These are phyloP conservation scores for Penicillium sp. DNA, from an alignment of 2,329 filamentous ascomycete genomes.

Conservation along the genomic window DNA sequence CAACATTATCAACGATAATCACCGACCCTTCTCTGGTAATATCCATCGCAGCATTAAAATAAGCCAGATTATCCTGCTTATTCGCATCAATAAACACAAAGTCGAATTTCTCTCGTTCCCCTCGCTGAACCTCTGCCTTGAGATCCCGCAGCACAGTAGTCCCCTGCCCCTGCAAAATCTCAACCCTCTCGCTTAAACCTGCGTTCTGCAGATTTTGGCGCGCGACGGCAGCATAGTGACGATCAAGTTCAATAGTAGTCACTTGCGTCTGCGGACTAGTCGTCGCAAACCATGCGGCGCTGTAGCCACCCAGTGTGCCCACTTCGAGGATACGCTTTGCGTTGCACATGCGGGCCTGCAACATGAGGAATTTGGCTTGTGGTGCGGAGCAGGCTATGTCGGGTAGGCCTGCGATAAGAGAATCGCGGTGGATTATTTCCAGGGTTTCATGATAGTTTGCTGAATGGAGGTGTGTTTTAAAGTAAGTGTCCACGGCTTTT, in stretches of 20 bases:
- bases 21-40: background rate
- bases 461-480: background rate
- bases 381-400: constrained; percentile 7
- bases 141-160: background rate
- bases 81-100: constrained; percentile 3
- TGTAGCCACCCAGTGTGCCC: constrained; percentile 2
- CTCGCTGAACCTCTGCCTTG: background rate
- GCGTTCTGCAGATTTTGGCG: background rate
- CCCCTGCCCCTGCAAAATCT: background rate
- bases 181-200: background rate
- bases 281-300: background rate
- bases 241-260: background rate
- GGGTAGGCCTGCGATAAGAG: background rate
- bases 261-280: background rate
- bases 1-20: background rate
- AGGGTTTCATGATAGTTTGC: background rate
- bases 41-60: background rate
- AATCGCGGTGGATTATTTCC: background rate
- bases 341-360: constrained; percentile 1
- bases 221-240: background rate
- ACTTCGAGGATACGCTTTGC: constrained; percentile 2
- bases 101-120: background rate
- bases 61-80: constrained; percentile 1
- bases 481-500: background rate
- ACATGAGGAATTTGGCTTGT: background rate